Evolutionary conservation across 352 stramenopile species (phyloP).

Genomic region (Halophytophthora polymorphica): DNA sequence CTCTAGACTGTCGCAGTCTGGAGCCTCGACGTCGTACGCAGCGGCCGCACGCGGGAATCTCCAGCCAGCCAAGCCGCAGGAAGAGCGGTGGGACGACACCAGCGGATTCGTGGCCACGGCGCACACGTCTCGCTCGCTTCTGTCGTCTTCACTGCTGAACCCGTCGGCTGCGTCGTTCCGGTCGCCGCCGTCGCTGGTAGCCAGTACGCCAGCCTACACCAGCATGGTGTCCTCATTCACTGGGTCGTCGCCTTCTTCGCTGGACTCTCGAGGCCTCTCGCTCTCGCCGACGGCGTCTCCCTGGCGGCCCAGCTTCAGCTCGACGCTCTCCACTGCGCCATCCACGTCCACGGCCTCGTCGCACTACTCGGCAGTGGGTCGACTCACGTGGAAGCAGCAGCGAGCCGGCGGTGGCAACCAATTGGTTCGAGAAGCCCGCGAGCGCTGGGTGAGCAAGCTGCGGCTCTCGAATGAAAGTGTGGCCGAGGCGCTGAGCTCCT

Average conservation of each 20-base stretch:
- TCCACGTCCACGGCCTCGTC: constrained; percentile 12
- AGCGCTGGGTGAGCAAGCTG: constrained; percentile 44
- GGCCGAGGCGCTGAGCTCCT: constrained; percentile 42
- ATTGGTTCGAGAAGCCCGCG: constrained; percentile 25
- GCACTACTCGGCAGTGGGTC: constrained; percentile 21
- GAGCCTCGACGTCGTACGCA: no score
- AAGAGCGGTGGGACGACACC: constrained; percentile 16
- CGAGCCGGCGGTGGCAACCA: constrained; percentile 16
- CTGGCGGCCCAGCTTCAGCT: constrained; percentile 19
- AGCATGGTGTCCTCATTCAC: constrained; percentile 2
- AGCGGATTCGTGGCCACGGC: constrained; percentile 7
- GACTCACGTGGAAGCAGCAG: constrained; percentile 46
- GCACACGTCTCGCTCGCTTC: constrained; percentile 13
- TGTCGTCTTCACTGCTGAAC: constrained; percentile 20
- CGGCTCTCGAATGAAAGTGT: constrained; percentile 37
- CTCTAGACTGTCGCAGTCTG: no score
- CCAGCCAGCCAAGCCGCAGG: background rate
- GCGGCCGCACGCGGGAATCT: no score
- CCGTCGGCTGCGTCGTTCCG: constrained; percentile 17
- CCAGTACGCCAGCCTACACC: background rate
- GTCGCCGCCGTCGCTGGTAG: constrained; percentile 12
- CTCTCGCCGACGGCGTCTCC: constrained; percentile 19
- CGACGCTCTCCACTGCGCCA: constrained; percentile 7
- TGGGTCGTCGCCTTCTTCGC: constrained; percentile 2
- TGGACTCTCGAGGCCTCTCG: constrained; percentile 8